Evolutionary conservation across 2,329 filamentous ascomycete species (phyloP).

Genomic region (Truncatella angustata): DNA sequence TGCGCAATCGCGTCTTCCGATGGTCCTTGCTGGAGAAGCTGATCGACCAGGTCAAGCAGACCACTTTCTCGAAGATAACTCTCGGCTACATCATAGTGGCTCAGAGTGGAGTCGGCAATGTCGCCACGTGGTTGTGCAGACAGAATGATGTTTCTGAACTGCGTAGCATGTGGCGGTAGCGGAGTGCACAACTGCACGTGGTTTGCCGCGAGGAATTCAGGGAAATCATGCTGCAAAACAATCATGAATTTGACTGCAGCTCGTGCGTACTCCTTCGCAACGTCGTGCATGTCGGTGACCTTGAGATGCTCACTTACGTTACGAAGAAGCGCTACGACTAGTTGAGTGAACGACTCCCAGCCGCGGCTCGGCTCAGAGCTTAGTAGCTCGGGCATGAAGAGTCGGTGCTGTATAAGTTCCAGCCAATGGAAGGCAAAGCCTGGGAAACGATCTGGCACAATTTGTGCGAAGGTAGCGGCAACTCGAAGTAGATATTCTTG

Average conservation of each 20-base stretch:
- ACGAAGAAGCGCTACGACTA: conserved; percentile 69
- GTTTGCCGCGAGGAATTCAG: conserved; percentile 87
- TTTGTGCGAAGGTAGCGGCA: conserved; percentile 66
- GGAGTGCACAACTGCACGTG: conserved; percentile 78
- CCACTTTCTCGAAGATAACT: conserved; percentile 52
- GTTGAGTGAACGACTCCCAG: conserved; percentile 73
- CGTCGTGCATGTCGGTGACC: conserved; percentile 62
- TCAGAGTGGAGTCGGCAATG: conserved; percentile 74
- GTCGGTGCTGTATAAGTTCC: conserved; percentile 76
- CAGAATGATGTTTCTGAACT: conserved; percentile 85
- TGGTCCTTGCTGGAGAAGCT: conserved; percentile 58
- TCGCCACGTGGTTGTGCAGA: conserved; percentile 67
- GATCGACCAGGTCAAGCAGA: conserved; percentile 59
- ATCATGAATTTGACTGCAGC: conserved; percentile 79
- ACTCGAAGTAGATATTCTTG: conserved; percentile 71
- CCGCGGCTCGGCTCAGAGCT: conserved; percentile 65
- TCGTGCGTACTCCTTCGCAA: conserved; percentile 81
- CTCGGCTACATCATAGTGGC: conserved; percentile 62
- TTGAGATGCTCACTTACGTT: conserved; percentile 82
- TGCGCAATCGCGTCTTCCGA: conserved; percentile 73
- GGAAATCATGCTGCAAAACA: conserved; percentile 89
- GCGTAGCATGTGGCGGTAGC: conserved; percentile 80
- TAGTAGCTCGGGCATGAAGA: conserved; percentile 78
- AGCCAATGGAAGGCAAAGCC: conserved; percentile 87
- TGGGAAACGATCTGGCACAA: conserved; percentile 76